Evolutionary conservation across 257 asterid genomes (phyloP), one percentile per base, ranked within the genome.

Genomic region (Lithospermum erythrorhizon): DNA sequence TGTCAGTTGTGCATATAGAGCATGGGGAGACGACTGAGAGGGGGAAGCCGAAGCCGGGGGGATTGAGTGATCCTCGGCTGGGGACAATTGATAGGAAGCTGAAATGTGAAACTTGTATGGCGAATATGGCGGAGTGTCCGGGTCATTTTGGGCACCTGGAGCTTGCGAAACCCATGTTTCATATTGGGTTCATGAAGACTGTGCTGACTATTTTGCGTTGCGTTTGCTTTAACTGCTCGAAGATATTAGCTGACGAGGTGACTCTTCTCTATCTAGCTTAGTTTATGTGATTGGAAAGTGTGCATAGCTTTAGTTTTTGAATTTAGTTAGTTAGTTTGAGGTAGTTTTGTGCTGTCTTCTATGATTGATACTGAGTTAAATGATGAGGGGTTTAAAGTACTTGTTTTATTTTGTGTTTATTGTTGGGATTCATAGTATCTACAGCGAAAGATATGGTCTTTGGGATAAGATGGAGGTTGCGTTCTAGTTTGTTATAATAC

Each of bases 81-180:
- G 99, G 99, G 66, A 93, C 99, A 5, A 93, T 93, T 62, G 99
- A 93, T 65, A 70, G 99, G 72, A 93, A 89, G 74, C 72, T 83
- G 85, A 93, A 93, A 81, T 93, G 99, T 23, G 99, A 93, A 74
- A 93, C 99, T 11, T 93, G 99, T 79, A 93, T 89, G 97, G 84
- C 96, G 2, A 89, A 72, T 61, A 93, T 93, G 99, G 99, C 99
- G 0, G 99, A 93, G 75, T 93, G 99, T 57, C 94, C 99, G 6
- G 99, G 99, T 29, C 99, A 93, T 65, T 93, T 93, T 22, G 99
- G 97, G 9, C 99, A 93, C 66, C 95, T 93, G 10, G 99, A 93
- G 86, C 91, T 93, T 1, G 99, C 97, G 0, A 93, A 93, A 49
- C 99, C 99, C 19, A 93, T 93, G 99, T 93, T 76, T 76, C 99